Evolutionary conservation across 2,329 filamentous ascomycete genomes (phyloP).

Genomic region (Calycina herbarum): DNA sequence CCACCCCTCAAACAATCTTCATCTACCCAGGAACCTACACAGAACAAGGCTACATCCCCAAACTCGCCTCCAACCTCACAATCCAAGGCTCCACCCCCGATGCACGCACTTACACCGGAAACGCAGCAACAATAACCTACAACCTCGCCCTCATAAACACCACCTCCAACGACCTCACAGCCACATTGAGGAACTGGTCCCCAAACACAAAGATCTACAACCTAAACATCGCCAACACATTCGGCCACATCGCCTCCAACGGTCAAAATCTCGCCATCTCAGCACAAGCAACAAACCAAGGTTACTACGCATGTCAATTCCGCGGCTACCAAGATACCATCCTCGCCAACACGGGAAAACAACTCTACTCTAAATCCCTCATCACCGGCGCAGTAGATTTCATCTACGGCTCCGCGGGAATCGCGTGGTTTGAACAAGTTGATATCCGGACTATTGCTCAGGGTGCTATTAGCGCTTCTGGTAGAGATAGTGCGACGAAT

Average conservation of each 20-base stretch:
- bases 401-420: conserved; percentile 54
- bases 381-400: conserved; percentile 61
- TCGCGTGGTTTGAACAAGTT: conserved; percentile 51
- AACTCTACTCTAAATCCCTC: conserved; percentile 56
- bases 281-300: conserved; percentile 51
- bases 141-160: conserved; percentile 42
- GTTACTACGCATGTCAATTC: conserved; percentile 57
- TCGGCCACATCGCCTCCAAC: conserved; percentile 33
- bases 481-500: conserved; percentile 40
- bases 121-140: conserved; percentile 49
- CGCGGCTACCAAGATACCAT: conserved; percentile 58
- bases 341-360: conserved; percentile 49
- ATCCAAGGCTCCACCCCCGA: conserved; percentile 55
- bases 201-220: conserved; percentile 58
- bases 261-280: conserved; percentile 56
- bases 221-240: conserved; percentile 48
- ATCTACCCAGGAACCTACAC: conserved; percentile 56
- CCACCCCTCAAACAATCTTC: conserved; percentile 52
- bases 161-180: conserved; percentile 44
- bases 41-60: conserved; percentile 56
- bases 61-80: conserved; percentile 48
- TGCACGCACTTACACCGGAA: conserved; percentile 46
- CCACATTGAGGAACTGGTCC: conserved; percentile 35
- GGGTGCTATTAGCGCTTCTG: conserved; percentile 50
- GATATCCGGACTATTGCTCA: conserved; percentile 45